Percentiles rank a stretch among this genome's conserved stretches.
These are phyloP conservation scores for Myxozyma vanderwaltii DNA, from an alignment of 805 yeast genomes.

Conservation along the genomic window DNA sequence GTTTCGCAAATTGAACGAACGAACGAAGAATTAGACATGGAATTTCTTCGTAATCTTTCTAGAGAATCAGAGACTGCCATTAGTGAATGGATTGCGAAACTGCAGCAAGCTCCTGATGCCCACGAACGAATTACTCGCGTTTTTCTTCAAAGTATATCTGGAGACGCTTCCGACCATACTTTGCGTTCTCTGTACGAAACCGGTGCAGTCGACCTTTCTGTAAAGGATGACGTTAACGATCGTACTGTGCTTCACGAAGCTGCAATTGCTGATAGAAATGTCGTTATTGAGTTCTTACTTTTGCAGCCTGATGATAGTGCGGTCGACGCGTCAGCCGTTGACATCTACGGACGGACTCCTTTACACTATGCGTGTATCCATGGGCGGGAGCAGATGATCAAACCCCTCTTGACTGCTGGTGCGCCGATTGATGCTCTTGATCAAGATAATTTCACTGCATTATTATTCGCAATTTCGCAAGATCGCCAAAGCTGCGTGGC, in stretches of 20 bases:
- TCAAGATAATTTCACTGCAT: constrained; percentile 64
- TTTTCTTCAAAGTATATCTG: constrained; percentile 66
- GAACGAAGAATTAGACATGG: constrained; percentile 31
- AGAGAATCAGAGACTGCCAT: constrained; percentile 45
- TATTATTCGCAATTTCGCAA: constrained; percentile 74
- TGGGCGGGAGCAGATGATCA: constrained; percentile 51
- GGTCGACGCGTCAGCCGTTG: constrained; percentile 39
- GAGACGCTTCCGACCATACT: constrained; percentile 65
- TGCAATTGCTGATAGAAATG: constrained; percentile 41
- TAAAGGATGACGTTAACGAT: constrained; percentile 70
- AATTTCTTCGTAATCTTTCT: constrained; percentile 22
- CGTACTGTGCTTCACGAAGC: constrained; percentile 76
- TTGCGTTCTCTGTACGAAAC: constrained; percentile 52
- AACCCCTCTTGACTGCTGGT: constrained; percentile 47
- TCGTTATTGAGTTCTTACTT: constrained; percentile 41
- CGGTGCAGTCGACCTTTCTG: constrained; percentile 60
- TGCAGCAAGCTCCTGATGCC: constrained; percentile 47
- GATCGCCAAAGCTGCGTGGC: constrained; percentile 59
- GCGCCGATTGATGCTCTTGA: constrained; percentile 45
- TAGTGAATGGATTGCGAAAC: constrained; percentile 50
- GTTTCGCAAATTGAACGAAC: constrained; percentile 32
- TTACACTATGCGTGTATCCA: constrained; percentile 78
- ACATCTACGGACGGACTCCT: constrained; percentile 68
- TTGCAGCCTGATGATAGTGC: constrained; percentile 10
- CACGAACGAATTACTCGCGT: constrained; percentile 62